Evolutionary conservation across 2,329 filamentous ascomycete species (phyloP), one percentile per base, ranked within the genome.

Genomic region (Cylindrodendrum hubeiense): DNA sequence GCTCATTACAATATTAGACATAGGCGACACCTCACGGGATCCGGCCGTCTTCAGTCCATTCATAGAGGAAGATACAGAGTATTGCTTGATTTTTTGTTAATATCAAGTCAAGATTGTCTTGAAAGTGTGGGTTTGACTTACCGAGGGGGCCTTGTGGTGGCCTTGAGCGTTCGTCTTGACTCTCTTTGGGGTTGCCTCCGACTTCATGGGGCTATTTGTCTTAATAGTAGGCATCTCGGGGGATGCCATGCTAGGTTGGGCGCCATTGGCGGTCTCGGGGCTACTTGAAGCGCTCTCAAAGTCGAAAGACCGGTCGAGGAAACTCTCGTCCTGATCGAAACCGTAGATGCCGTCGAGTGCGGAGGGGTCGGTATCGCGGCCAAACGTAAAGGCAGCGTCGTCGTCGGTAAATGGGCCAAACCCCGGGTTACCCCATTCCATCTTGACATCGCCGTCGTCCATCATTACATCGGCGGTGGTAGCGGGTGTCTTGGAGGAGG

Each of bases 211-310:
- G 55, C 71, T 77, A 53, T 79, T 76, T 2, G 78, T 75, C 65
- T 82, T 80, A 65, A 80, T 79, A 28, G 73, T 79, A 33, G 80
- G 77, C 79, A 83, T 84, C 50, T 72, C 74, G n/a, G 80, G 79
- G 7, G 83, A 85, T 9, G 81, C 79, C 67, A 84, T 81, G 59
- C 80, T 74, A 10, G 67, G 56, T 37, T 67, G 74, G 15, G 63
- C 66, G 12, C 62, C 68, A 34, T 67, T 72, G 15, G 72, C 51
- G 9, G 78, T 80, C 60, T 82, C 84, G 6, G 89, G 87, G 65
- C 87, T 91, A 69, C 84, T 88, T 2, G 86, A 85, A 9, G 85
- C 85, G 70, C 86, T 88, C 17, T 86, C 84, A 72, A 90, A 90
- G 68, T 89, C 85, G 69, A 89, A 88, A 51, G 82, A 79, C 49